Evolutionary conservation across 108 stramenopile genomes (phyloP), one percentile per base, ranked within the genome.

Genomic region (Skeletonema menzelii): DNA sequence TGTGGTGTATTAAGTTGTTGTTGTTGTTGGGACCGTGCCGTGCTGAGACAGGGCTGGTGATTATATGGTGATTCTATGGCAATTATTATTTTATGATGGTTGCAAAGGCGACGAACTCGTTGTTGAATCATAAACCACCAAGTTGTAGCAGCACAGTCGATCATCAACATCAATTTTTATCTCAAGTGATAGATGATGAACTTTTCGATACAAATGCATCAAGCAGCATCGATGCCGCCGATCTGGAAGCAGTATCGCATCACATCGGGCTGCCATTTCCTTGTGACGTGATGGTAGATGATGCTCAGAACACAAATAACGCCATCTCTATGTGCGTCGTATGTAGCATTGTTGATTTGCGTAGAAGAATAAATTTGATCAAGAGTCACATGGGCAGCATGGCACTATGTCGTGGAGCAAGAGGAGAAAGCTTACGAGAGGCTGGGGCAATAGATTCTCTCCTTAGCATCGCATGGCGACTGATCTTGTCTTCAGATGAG

Each of bases 361-460:
- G 76, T 15, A 20, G 27, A 15, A 77, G 59, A 58, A 63, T 61
- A 2, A 69, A 78, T 37, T 42, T 59, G 22, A 55, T 83, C 38
- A 32, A 65, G 46, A 47, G 42, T 37, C 62, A 68, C 17, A 83
- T 83, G 82, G 82, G 82, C 19, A 70, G 73, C 35, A 79, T 83
- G 82, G 77, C 82, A 7, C 77, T 66, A 66, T 79, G 77, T 44
- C 77, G 82, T 17, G 82, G 82, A 26, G 37, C 40, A 19, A 24
- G 77, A 59, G 82, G 82, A 28, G 82, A 79, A 53, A 44, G 31
- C 5, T 63, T 83, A 19, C 67, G 82, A 22, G 68, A 83, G 14
- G 77, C 77, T 28, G 82, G 82, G 46, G 72, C 82, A 4, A 74
- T 83, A 37, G 26, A 46, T 26, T 67, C 77, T 59, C 44, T 83